These are phyloP conservation scores for Dacryopinax primogenitus DNA, from an alignment of 768 basidiomycete species.

Conservation along the genomic window DNA sequence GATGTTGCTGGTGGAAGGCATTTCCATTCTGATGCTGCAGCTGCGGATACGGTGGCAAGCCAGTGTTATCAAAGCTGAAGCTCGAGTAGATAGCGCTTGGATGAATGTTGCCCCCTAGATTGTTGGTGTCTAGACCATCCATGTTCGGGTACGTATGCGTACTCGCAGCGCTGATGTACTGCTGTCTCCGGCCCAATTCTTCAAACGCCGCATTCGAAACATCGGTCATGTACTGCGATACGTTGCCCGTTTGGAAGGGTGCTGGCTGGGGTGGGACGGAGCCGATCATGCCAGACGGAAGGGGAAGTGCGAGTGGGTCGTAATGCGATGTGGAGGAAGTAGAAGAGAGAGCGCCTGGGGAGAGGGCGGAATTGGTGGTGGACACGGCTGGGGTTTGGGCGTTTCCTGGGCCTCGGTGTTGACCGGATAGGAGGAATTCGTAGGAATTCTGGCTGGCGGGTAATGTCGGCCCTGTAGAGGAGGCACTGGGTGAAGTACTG, in stretches of 20 bases:
- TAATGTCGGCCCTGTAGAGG: no score
- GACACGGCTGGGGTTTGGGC: not conserved
- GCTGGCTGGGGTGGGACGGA: conserved; percentile 3
- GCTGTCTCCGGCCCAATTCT: not conserved
- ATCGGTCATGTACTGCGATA: not conserved
- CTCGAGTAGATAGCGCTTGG: not conserved
- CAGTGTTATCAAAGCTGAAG: conserved; percentile 1
- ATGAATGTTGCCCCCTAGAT: not conserved
- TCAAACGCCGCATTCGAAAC: not conserved
- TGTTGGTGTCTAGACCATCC: not conserved
- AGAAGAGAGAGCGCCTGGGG: not conserved
- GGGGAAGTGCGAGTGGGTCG: not conserved
- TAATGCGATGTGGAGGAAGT: not conserved
- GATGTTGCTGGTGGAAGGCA: not conserved
- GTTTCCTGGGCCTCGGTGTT: not conserved
- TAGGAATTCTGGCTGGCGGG: not conserved
- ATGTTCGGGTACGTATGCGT: not conserved
- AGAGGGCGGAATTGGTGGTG: not conserved
- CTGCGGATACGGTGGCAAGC: not conserved
- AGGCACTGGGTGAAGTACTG: no score
- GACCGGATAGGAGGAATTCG: not conserved
- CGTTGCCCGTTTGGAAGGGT: not conserved
- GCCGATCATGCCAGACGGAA: conserved; percentile 3
- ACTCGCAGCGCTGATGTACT: not conserved
- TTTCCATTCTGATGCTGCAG: not conserved